Percentiles rank a stretch among this genome's conserved stretches.
Evolutionary conservation across 2,329 filamentous ascomycete genomes (phyloP).

Genomic region (Phaeophleospora eucalypticola): DNA sequence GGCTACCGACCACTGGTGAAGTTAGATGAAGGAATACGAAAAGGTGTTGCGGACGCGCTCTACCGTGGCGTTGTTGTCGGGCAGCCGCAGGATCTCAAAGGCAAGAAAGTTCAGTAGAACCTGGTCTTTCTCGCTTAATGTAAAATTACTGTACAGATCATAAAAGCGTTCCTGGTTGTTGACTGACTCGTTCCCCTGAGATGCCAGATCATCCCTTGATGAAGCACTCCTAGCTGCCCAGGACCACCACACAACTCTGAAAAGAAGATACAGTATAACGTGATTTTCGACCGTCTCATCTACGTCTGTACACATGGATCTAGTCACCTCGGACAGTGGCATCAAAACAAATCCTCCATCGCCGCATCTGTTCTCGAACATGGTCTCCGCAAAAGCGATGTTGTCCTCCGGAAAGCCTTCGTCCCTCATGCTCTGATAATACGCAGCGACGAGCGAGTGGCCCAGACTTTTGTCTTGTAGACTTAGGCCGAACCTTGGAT

Average conservation of each 20-base stretch:
- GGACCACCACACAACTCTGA: too few species aligned
- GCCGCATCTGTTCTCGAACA: conserved; percentile 14
- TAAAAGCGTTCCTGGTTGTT: too few species aligned
- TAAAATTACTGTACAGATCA: background rate
- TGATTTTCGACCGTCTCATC: conserved; percentile 4
- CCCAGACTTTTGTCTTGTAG: conserved; percentile 9
- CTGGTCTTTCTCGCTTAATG: background rate
- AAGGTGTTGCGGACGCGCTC: conserved; percentile 42
- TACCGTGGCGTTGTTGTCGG: conserved; percentile 33
- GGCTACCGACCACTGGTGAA: conserved; percentile 65
- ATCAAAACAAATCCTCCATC: conserved; percentile 15
- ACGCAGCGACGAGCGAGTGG: conserved; percentile 14
- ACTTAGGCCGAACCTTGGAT: conserved; percentile 9
- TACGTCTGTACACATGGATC: conserved; percentile 18
- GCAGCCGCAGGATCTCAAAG: conserved; percentile 32
- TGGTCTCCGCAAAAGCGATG: conserved; percentile 17
- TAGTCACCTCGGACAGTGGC: conserved; percentile 15
- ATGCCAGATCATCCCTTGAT: too few species aligned
- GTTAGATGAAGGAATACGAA: conserved; percentile 58
- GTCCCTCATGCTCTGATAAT: conserved; percentile 21
- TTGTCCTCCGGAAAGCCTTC: conserved; percentile 22
- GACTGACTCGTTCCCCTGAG: too few species aligned
- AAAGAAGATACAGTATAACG: too few species aligned
- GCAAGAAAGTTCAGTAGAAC: conserved; percentile 25
- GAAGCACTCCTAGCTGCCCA: too few species aligned